A percentile compares a stretch with the other conserved stretches of the same genome.
phyloP scores from a whole-genome alignment of 768 basidiomycete species.

The Agrocybe pediades region DNA sequence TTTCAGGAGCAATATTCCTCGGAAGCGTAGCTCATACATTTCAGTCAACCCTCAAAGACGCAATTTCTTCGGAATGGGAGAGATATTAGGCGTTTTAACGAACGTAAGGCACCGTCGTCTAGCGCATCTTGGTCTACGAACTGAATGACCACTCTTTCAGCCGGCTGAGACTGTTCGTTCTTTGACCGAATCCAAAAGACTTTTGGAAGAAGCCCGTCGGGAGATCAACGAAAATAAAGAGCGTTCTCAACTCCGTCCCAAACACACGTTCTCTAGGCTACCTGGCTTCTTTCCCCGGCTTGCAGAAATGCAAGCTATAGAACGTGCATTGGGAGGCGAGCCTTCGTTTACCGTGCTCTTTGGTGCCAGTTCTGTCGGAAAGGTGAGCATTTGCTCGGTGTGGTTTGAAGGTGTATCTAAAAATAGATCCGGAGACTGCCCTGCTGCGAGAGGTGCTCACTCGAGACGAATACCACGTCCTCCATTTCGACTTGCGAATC shows the following conservation, averaged over 20 bases:
- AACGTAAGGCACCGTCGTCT: constrained; percentile 53
- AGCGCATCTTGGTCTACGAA: not conserved
- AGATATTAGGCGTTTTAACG: constrained; percentile 72
- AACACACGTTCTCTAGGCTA: constrained; percentile 77
- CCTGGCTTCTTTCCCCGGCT: constrained; percentile 75
- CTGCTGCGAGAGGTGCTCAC: constrained; percentile 79
- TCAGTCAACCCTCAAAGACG: constrained; percentile 64
- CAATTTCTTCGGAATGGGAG: constrained; percentile 79
- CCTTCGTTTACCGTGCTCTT: constrained; percentile 82
- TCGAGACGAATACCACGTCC: constrained; percentile 68
- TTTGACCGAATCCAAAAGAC: constrained; percentile 72
- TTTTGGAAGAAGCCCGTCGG: constrained; percentile 76
- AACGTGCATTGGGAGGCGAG: constrained; percentile 65
- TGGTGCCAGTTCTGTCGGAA: constrained; percentile 81
- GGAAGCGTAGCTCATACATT: constrained; percentile 59
- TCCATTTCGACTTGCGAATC: constrained; percentile 84
- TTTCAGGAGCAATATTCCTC: constrained; percentile 73
- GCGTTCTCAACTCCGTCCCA: constrained; percentile 63
- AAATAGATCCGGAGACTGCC: constrained; percentile 52
- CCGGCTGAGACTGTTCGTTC: constrained; percentile 80
- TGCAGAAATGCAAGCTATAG: constrained; percentile 65
- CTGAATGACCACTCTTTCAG: constrained; percentile 34
- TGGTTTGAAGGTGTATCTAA: not conserved
- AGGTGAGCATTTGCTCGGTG: constrained; percentile 41
- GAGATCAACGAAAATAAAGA: constrained; percentile 74